A percentile compares a stretch with the other conserved stretches of the same genome.
These are phyloP conservation scores for Moesziomyces parantarcticus DNA, from an alignment of 1,284 basidiomycete species.

Conservation along the genomic window DNA sequence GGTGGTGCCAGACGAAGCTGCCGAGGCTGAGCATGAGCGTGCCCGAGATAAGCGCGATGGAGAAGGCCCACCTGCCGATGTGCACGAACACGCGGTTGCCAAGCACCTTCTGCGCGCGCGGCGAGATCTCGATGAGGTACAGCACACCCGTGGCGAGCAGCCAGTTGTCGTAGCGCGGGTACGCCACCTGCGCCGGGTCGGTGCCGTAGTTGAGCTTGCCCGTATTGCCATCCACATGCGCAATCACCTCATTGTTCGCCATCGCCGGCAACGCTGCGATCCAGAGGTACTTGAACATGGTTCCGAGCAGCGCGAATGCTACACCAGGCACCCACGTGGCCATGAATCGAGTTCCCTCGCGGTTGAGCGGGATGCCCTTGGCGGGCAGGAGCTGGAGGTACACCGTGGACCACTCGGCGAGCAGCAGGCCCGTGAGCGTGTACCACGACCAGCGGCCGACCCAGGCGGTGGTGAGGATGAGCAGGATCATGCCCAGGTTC, in stretches of 20 bases:
- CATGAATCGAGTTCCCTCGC: constrained; percentile 6
- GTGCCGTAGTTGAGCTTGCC: constrained; percentile 42
- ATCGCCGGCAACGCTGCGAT: constrained; percentile 28
- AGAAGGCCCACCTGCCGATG: constrained; percentile 45
- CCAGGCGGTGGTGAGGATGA: constrained; percentile 54
- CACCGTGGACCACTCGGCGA: constrained; percentile 51
- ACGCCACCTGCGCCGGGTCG: constrained; percentile 24
- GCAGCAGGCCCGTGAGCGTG: constrained; percentile 50
- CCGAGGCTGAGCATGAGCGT: constrained; percentile 53
- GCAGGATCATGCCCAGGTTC: constrained; percentile 36
- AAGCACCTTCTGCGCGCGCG: constrained; percentile 11
- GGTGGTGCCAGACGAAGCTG: constrained; percentile 25
- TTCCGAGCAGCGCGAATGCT: constrained; percentile 23
- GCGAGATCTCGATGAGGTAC: constrained; percentile 48
- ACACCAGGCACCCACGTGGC: constrained; percentile 28
- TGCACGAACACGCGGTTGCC: constrained; percentile 17
- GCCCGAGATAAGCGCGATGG: constrained; percentile 49
- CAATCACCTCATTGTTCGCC: constrained; percentile 34
- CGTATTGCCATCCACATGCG: constrained; percentile 45
- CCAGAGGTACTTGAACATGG: constrained; percentile 57
- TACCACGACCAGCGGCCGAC: constrained; percentile 57
- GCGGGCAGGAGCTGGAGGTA: constrained; percentile 35
- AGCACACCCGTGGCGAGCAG: constrained; percentile 45
- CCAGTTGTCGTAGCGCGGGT: constrained; percentile 57
- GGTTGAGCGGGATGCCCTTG: constrained; percentile 25